Base-by-base conservation (phyloP, 1,284 basidiomycete species). In the Amylostereum areolatum region DNA sequence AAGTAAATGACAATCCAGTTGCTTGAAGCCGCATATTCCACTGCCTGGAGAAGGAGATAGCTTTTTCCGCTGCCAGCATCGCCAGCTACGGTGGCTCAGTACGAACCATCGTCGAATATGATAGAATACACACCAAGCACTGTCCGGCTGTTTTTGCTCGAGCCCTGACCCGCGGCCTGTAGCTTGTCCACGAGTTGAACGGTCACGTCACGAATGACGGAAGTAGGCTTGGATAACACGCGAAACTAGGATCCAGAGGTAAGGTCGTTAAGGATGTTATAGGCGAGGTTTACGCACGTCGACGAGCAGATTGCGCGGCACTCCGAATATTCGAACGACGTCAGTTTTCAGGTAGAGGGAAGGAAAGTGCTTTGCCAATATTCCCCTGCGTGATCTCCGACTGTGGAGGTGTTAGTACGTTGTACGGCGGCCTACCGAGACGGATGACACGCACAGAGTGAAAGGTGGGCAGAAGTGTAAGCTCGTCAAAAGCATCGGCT, bases 1-100 rank as follows among this genome's bases (percentile, higher is more conserved):
- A 93, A 77, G 65, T 96, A 97, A 41, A 97, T 67, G 28, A 95
- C 90, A 35, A 96, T 75, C 89, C 90, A 97, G 11, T 80, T 78
- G 29, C 80, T 78, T 10, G 80, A 72, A 25, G 80, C 61, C 11
- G 85, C 85, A 55, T 93, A 86, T 31, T 89, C 76, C 0, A 91
- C 81, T 0, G 85, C 76, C 64, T 98, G 95, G 2, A 96, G 68
- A 25, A 97, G 70, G 24, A 92, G 67, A 54, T 80, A 83, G 50
- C 86, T 91, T 70, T 97, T 97, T 28, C 95, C 95, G 49, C 78
- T 81, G 2, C 94, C 95, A 5, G 76, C 55, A 2, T 74, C 64
- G n/a, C 94, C 95, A 53, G 81, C 89, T 92, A 52, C 7, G 29
- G 30, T 50, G 28, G 59, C 39, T 58, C 42, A 52, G 28, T 32